phyloP scores from a whole-genome alignment of 2,329 filamentous ascomycete genomes.

The Penicillium sp. region DNA sequence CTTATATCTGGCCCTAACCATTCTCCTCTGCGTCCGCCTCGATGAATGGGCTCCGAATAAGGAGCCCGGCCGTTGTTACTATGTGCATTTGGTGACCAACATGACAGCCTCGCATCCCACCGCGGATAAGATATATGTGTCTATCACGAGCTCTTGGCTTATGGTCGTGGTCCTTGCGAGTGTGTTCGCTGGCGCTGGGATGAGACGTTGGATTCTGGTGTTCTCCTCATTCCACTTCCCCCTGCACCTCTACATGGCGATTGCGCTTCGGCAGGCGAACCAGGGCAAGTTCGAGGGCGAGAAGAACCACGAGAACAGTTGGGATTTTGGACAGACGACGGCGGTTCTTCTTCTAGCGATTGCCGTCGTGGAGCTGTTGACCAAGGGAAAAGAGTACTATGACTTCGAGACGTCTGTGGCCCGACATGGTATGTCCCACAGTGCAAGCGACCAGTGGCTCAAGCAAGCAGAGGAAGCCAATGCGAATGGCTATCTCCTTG shows the following conservation, averaged over 20 bases:
- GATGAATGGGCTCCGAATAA: too few species aligned
- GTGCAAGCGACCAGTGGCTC: too few species aligned
- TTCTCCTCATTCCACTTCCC: constrained; percentile 31
- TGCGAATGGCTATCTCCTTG: too few species aligned
- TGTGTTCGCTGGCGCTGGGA: too few species aligned
- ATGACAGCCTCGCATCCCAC: constrained; percentile 22
- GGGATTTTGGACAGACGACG: constrained; percentile 39
- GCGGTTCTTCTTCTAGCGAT: too few species aligned
- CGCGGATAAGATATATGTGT: constrained; percentile 21
- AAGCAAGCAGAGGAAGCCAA: too few species aligned
- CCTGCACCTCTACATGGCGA: constrained; percentile 34
- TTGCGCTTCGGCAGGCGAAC: constrained; percentile 32
- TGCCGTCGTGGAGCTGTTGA: constrained; percentile 16
- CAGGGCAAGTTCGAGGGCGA: constrained; percentile 25
- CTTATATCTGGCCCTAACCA: too few species aligned
- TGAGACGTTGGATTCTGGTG: constrained; percentile 22
- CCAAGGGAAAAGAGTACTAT: constrained; percentile 23
- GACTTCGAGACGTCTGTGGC: constrained; percentile 11
- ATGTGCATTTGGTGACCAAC: constrained; percentile 1
- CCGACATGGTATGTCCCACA: constrained; percentile 8
- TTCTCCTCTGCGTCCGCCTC: too few species aligned
- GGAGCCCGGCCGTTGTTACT: too few species aligned
- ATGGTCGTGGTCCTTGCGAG: constrained; percentile 10
- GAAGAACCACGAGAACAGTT: constrained; percentile 26
- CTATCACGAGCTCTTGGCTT: constrained; percentile 10